A percentile compares a stretch with the other conserved stretches of the same genome.
These are phyloP conservation scores for Coniochaeta prunicola DNA, from an alignment of 2,329 filamentous ascomycete genomes.

Conservation along the genomic window DNA sequence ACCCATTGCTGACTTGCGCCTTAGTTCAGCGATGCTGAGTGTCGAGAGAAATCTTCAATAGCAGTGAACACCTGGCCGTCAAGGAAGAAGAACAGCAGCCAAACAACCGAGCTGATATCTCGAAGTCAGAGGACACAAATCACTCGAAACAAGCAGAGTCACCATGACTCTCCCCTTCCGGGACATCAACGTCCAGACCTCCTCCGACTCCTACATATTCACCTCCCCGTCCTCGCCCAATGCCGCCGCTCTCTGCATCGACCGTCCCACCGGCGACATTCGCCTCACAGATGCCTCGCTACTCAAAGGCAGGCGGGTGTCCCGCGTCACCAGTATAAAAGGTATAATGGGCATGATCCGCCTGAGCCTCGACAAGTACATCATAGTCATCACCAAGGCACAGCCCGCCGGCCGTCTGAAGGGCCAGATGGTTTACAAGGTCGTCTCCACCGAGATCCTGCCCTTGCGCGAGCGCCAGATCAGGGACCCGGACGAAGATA, in stretches of 20 bases:
- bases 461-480: conserved; percentile 88
- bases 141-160: too few species aligned
- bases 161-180: conserved; percentile 62
- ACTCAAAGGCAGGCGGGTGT: conserved; percentile 63
- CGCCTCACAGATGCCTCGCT: conserved; percentile 75
- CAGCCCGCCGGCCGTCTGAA: conserved; percentile 85
- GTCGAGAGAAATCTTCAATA: background rate
- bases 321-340: conserved; percentile 80
- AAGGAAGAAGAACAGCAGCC: too few species aligned
- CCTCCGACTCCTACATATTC: conserved; percentile 89
- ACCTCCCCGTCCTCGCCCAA: conserved; percentile 90
- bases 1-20: background rate
- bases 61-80: background rate
- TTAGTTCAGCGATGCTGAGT: background rate
- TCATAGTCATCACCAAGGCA: conserved; percentile 92
- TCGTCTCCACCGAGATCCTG: conserved; percentile 84
- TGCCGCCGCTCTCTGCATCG: conserved; percentile 79
- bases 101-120: too few species aligned
- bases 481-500: conserved; percentile 90
- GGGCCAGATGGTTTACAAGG: conserved; percentile 94
- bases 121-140: too few species aligned
- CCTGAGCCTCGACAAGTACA: conserved; percentile 93
- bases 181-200: conserved; percentile 95
- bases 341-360: conserved; percentile 93
- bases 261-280: conserved; percentile 86